Conservation (phyloP, 2,329 filamentous ascomycete genomes). For the Trichoderma koningii region DNA sequence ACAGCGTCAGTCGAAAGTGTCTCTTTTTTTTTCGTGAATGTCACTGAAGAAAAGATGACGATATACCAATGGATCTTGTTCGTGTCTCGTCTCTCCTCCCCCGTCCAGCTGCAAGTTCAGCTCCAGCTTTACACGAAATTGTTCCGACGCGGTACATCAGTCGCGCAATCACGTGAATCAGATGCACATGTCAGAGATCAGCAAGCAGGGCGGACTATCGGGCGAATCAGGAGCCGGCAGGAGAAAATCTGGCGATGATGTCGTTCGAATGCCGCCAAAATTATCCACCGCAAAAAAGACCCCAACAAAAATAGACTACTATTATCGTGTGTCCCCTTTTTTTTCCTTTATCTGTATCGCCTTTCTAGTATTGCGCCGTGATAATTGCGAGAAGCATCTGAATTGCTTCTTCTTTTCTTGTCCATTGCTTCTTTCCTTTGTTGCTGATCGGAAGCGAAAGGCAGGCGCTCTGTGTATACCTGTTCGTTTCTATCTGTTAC, state of each 20-base stretch:
- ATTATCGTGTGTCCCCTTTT: constrained; percentile 3
- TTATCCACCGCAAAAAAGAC: constrained; percentile 24
- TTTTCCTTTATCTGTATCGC: too few species aligned
- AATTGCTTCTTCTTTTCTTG: background rate
- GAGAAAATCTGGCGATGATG: constrained; percentile 28
- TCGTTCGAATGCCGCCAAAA: constrained; percentile 23
- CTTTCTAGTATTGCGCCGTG: constrained; percentile 15
- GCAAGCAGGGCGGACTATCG: constrained; percentile 5
- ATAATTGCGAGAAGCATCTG: constrained; percentile 6
- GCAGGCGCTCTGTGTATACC: constrained; percentile 17
- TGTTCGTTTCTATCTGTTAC: background rate
- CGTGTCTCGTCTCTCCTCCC: too few species aligned
- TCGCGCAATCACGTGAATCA: constrained; percentile 24
- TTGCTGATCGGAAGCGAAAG: constrained; percentile 6
- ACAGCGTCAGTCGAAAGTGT: background rate
- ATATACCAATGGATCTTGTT: background rate
- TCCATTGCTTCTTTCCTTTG: constrained; percentile 11
- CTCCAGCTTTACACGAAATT: too few species aligned
- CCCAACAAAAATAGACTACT: constrained; percentile 21
- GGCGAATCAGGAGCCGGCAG: constrained; percentile 25
- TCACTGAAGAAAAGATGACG: background rate
- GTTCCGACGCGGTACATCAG: constrained; percentile 20
- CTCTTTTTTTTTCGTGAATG: too few species aligned
- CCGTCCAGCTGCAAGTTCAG: too few species aligned
- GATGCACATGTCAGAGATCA: constrained; percentile 2